Base-by-base conservation (phyloP, 148 eudicot species). In the Beta vulgaris region DNA sequence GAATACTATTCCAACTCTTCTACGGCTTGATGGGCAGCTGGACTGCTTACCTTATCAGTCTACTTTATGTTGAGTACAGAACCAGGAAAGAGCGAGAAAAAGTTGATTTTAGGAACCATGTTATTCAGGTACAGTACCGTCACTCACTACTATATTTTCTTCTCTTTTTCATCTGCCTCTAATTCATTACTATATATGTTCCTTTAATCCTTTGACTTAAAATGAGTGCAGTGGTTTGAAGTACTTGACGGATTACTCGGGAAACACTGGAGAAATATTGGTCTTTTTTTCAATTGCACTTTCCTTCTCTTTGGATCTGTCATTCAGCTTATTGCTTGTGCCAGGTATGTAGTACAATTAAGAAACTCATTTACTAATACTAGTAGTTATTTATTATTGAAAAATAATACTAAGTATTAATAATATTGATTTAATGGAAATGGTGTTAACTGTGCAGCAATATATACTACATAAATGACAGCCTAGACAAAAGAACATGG, bases 401-500 rank as follows among this genome's bases (percentile, higher is more conserved):
- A n/a, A n/a, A n/a, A n/a, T n/a, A n/a, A n/a, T n/a, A n/a, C n/a
- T n/a, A n/a, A n/a, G n/a, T n/a, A n/a, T n/a, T n/a, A n/a, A n/a
- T n/a, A n/a, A n/a, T n/a, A n/a, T n/a, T n/a, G n/a, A n/a, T n/a
- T n/a, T n/a, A n/a, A n/a, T n/a, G n/a, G n/a, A n/a, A n/a, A n/a
- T n/a, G n/a, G n/a, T n/a, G n/a, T n/a, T n/a, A 32, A 32, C 13
- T 18, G 40, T 67, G 85, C 90, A 90, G 97, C 79, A 90, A 90
- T 70, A 90, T 90, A 79, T 90, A 92, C 75, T 90, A 92, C 80
- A 92, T 90, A 75, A 92, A 92, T 71, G 92, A 92, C 73, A 82
- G 84, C 44, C 84, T 91, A 25, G 93, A 90, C 85, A 91, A 89
- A 89, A 87, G 96, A 57, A 89, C 91, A 68, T 91, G 96, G 96